These are phyloP conservation scores for Fusarium praegraminearum DNA, from an alignment of 2,329 filamentous ascomycete genomes.

Conservation along the genomic window DNA sequence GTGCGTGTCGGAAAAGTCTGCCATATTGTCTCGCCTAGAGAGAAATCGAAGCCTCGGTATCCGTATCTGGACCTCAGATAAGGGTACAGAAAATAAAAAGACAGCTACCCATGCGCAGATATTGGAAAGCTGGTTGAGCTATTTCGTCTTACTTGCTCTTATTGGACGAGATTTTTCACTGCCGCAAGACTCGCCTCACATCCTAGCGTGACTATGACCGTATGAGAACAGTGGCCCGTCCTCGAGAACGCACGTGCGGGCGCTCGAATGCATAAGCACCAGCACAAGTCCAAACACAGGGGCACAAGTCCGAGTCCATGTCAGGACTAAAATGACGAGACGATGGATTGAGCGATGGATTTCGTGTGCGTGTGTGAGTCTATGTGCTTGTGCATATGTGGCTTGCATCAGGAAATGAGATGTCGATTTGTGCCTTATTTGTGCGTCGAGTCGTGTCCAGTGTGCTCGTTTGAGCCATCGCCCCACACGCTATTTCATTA, in stretches of 20 bases:
- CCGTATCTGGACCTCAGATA: not conserved
- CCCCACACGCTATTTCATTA: slow-evolving; percentile 34
- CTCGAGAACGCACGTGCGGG: slow-evolving; percentile 23
- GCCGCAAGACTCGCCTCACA: not conserved
- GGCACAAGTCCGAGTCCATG: slow-evolving; percentile 24
- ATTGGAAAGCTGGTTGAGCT: not conserved
- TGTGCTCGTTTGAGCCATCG: slow-evolving; percentile 24
- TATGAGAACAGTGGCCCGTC: slow-evolving; percentile 10
- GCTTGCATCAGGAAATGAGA: slow-evolving; percentile 48
- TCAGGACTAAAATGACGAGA: slow-evolving; percentile 18
- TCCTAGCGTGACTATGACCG: slow-evolving; percentile 1
- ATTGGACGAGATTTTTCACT: not conserved
- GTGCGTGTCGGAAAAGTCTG: not conserved
- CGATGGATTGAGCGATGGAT: slow-evolving; percentile 20
- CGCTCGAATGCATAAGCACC: slow-evolving; percentile 24
- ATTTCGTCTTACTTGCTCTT: not conserved
- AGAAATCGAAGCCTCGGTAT: not conserved
- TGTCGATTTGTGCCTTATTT: slow-evolving; percentile 45
- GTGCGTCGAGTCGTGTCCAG: slow-evolving; percentile 32
- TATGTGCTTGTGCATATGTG: slow-evolving; percentile 41
- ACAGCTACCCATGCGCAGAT: not conserved
- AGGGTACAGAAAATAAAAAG: not conserved
- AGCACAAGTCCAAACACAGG: slow-evolving; percentile 26
- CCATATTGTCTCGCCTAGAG: not conserved
- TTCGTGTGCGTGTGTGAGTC: slow-evolving; percentile 26